Base-by-base conservation (phyloP, 1,139 yeast species). In the Lodderomyces parapsilosis region DNA sequence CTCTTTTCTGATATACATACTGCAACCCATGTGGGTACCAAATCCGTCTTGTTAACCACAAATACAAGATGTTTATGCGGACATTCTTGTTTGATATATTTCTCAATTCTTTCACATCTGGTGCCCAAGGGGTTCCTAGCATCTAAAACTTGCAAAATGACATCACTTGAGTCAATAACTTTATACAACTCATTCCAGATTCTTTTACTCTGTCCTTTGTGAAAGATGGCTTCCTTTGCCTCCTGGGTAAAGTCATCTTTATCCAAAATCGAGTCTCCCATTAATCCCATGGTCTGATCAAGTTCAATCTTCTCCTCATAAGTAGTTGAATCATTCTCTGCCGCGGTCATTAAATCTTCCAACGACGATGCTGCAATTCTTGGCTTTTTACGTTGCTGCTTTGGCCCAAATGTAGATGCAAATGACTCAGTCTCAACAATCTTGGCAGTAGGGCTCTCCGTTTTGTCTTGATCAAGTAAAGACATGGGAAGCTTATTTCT, bases 11-110 rank as follows among this genome's bases (percentile, higher is more conserved):
- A 6, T 37, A 61, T 70, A 90, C 98, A 80, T 88, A 93, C 98
- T 60, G 99, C 96, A 58, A 90, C 97, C 97, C 98, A 93, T 45
- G 97, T 93, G 50, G 99, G 99, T 43, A 94, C 97, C 58, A 93
- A 80, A 74, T 93, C 99, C 78, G 97, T 90, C 78, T 93, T 93
- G 78, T 93, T 93, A 65, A 93, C 74, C 43, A 93, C 97, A 62
- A 86, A 91, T 51, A 93, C 86, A 71, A 93, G 77, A 74, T 93
- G 99, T 68, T 93, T 93, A 64, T 93, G 99, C 24, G 99, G 89
- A 60, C 96, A 91, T 68, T 93, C 99, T 50, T 87, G 93, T 56
- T 78, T 81, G 62, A 93, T 87, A 62, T 90, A 91, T 58, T 90
- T 91, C 65, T 93, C 98, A 46, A 93, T 96, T 3, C 95, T 79